These are phyloP conservation scores for Amanita rimosa DNA, from an alignment of 768 basidiomycete genomes.

Conservation along the genomic window DNA sequence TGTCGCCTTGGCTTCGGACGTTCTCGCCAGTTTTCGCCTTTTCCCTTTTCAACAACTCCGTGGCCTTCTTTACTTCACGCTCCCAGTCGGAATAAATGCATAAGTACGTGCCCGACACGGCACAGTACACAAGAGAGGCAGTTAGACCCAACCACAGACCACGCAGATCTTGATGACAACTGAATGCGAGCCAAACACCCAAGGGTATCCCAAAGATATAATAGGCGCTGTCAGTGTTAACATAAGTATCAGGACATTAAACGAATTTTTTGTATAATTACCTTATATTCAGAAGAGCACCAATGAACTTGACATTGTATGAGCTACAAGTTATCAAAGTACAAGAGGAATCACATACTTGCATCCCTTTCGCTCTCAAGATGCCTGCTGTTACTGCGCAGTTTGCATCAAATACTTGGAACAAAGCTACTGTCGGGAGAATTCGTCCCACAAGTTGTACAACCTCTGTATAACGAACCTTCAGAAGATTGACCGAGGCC, in stretches of 20 bases:
- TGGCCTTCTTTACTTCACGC: conserved; percentile 52
- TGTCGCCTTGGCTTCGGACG: not conserved
- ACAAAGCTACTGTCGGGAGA: conserved; percentile 64
- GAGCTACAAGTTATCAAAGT: not conserved
- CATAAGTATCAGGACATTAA: not conserved
- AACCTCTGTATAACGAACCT: conserved; percentile 27
- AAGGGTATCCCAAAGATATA: conserved; percentile 79
- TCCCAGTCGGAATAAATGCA: conserved; percentile 59
- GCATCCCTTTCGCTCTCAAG: conserved; percentile 74
- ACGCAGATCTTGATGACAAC: conserved; percentile 37
- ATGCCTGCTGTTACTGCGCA: conserved; percentile 62
- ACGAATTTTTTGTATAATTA: conserved; percentile 12
- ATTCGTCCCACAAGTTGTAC: conserved; percentile 54
- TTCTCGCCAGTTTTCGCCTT: conserved; percentile 14
- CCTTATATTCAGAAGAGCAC: conserved; percentile 75
- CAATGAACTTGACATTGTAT: conserved; percentile 29
- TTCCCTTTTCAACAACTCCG: conserved; percentile 38
- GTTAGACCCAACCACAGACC: conserved; percentile 87
- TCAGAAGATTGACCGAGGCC: not conserved
- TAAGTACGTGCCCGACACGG: conserved; percentile 40
- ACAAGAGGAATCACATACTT: conserved; percentile 23
- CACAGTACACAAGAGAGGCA: conserved; percentile 46
- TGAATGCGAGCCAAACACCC: conserved; percentile 71
- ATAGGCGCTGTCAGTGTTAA: conserved; percentile 44
- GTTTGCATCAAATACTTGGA: conserved; percentile 81